Evolutionary conservation across 371 early-diverging fungal species (phyloP), one percentile per base, ranked within the genome.

Genomic region (Nematocida sp.): DNA sequence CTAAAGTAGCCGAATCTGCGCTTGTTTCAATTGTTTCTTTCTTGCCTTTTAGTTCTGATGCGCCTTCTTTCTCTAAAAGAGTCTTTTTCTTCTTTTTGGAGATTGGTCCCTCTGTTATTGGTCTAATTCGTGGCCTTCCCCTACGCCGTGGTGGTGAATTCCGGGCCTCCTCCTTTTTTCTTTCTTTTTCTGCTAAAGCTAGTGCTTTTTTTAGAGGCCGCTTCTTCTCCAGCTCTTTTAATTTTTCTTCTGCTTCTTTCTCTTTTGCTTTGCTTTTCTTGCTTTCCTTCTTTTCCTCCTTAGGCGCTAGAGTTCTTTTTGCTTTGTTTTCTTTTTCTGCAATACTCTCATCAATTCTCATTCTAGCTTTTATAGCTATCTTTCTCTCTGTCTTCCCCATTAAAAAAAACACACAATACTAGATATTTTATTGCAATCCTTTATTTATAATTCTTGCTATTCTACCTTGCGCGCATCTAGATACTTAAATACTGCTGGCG

Each of bases 401-500:
- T 64, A 64, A 64, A 64, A 64, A 64, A 64, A 64, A 64, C 25
- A 58, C 58, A 40, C 15, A 64, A 50, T 67, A 67, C 44, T 50
- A 50, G 52, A 15, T 67, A n/a, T 67, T 62, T 67, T 67, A 47
- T 47, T 46, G 18, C 11, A 33, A 20, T 46, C 27, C 39, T 50
- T 67, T 67, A 67, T 11, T 52, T 67, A 15, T 67, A 20, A 27
- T 72, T 7, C 44, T 62, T 33, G 33, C 33, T 33, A 33, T 33
- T 33, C 33, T 2, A 33, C 33, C 33, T 33, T 33, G 33, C 33
- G 33, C 33, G 33, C 33, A 33, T 33, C 72, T 1, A 74, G 55
- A 71, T 67, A 78, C 46, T 56, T 45, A 52, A 72, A 70, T 46
- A 78, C 20, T 50, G n/a, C 50, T 40, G 80, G 80, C 2, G 80